Base-by-base conservation (phyloP, 73 alveolate genomes). In the Uronychia binucleata region DNA sequence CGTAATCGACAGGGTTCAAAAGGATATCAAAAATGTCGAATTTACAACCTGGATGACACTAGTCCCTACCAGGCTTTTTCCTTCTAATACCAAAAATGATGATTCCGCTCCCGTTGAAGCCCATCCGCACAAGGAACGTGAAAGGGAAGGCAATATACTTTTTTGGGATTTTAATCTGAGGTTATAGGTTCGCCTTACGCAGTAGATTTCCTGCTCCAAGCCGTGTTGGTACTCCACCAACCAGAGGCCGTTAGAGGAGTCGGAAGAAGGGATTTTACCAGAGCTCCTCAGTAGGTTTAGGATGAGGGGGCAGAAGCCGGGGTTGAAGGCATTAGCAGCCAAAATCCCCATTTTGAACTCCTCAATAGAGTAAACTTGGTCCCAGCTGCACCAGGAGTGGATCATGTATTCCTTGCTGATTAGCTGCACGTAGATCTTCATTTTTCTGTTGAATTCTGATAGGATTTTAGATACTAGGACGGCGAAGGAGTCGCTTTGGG, bases 301-400 rank as follows among this genome's bases (percentile, higher is more conserved):
- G 0, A 91, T 58, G 33, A 91, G 34, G 1, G 96, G 92, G 35
- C 96, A 87, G 75, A 91, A 87, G 0, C 96, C 96, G 19, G 96
- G 96, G 57, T 83, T 91, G 59, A 74, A 91, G 25, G 93, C 96
- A 77, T 91, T 91, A 30, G 96, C 91, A 0, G 96, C 96, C 74
- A 91, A 32, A 26, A 91, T 87, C 0, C 93, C 92, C 79, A 91
- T 77, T 60, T 91, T 91, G 33, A 91, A 90, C 57, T 91, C 92
- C 28, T 90, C 92, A 77, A 90, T 57, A 8, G 93, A 85, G 74
- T 87, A 91, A 80, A 80, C 96, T 82, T 90, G 76, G 33, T 91
- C 94, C 96, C 96, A 91, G 34, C 86, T 90, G 60, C 90, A 85
- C 94, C 96, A 91, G 19, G 90, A 81, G 74, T 91, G 96, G 26